Evolutionary conservation across 148 eudicot species (phyloP), one percentile per base, ranked within the genome.

Genomic region (Agrostemma githago): DNA sequence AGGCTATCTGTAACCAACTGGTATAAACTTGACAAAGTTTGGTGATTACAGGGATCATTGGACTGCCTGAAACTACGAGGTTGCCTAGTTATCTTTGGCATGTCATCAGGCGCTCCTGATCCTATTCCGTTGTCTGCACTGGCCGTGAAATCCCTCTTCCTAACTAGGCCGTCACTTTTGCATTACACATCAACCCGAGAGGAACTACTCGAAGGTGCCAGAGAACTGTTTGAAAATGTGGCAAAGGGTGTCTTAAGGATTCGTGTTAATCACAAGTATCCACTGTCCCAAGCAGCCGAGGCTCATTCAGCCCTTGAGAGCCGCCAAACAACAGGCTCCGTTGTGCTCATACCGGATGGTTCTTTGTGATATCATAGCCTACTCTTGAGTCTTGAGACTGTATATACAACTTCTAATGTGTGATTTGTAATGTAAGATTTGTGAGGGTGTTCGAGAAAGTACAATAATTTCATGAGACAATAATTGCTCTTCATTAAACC

Each of bases 241-340:
- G 81, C 84, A 63, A 72, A 85, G 3, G 96, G 93, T 37, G 79
- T 89, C 19, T 38, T 93, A 71, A 78, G 74, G n/a, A 86, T 86
- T 8, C 93, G 85, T 51, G 92, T 90, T 40, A 93, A 93, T 72
- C 98, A 90, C 48, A 90, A 74, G 56, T 93, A 89, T 65, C 87
- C 88, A n/a, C 77, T 93, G n/a, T 93, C 96, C 63, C 81, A 93
- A 73, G 98, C 93, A 3, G 92, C 90, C 6, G 88, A 84, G 76
- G 98, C 98, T 0, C 98, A 93, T 68, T 74, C 84, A 20, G 96
- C 91, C 76, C 90, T 93, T 57, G 96, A 89, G 82, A 82, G 79
- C 62, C 83, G 90, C 2, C 88, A 73, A 73, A 90, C 94, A 11
- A 86, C 94, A 14, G 96, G 98, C 17, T 93, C 94, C 6, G 78